Base-by-base conservation (phyloP, 768 basidiomycete genomes). In the Rossbeevera mucosa region DNA sequence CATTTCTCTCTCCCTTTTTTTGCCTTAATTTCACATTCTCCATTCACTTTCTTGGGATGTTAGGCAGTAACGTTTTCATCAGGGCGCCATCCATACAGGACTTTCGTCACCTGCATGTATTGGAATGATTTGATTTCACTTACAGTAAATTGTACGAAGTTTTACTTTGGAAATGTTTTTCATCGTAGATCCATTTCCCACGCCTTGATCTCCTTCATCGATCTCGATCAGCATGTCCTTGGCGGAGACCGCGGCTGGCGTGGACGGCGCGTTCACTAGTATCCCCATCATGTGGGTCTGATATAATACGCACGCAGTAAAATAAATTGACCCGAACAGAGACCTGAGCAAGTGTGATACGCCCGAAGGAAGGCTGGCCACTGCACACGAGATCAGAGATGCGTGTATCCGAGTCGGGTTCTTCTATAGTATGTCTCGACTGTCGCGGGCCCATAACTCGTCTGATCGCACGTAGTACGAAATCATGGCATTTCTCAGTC, bases 391-490 rank as follows among this genome's bases (percentile, higher is more conserved):
- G 56, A 77, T 94, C 40, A 75, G 85, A 48, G 76, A 87, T 57
- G 91, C 91, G 0, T 91, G 88, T 58, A 82, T 89, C 50, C 77
- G 80, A 47, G 88, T 89, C 6, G 91, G 91, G 1, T 93, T 94
- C 65, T 88, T 94, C 66, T 94, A 93, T 60, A 80, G 86, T 87
- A 56, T 20, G 72, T 7, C 14, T 28, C 24, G 5, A 2, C 49
- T 38, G 8, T 53, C 48, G 24, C 7, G 28, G 22, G n/a, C 36
- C 33, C 18, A 26, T 21, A 22, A 20, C 6, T 2, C 14, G n/a
- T 44, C 33, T 33, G 25, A 28, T 47, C 21, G 7, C 7, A n/a
- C 16, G n/a, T 64, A 92, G 87, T 90, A 16, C 78, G 72, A 62
- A 90, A 91, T 56, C 92, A 94, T 59, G 82, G 82, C 2, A 86